Evolutionary conservation across 2,329 filamentous ascomycete species (phyloP), one percentile per base, ranked within the genome.

Genomic region (Aspergillus quadrilineatus): DNA sequence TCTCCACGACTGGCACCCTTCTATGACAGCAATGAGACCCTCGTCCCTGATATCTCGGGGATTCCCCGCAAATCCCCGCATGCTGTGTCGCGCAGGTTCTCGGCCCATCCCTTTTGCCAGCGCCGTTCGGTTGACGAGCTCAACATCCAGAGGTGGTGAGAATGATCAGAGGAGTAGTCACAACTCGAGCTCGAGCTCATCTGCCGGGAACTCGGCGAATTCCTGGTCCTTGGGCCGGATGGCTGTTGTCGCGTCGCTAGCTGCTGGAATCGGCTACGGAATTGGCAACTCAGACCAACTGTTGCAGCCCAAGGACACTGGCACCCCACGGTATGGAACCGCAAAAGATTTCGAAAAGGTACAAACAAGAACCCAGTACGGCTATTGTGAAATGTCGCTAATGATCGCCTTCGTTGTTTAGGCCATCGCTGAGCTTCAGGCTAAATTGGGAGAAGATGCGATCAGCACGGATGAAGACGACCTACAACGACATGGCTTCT

Each of bases 391-490:
- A 14, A 36, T 55, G 47, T 36, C 28, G 42, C 46, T 54, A 22
- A 54, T 28, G n/a, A 28, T 22, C 32, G 26, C n/a, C 47, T 46
- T 49, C 14, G 30, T 39, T 60, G n/a, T 60, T 26, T 55, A 84
- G 80, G 84, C 84, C 5, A 82, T 86, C 58, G 65, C 70, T 0
- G 83, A 87, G 65, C 73, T 88, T 14, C 76, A 78, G 52, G 59
- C 63, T 0, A 63, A 73, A 9, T 70, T 88, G 4, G 85, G 85
- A 22, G 76, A 84, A 39, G 85, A 87, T 51, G 71, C 79, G 1
- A 82, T 90, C 48, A 86, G 79, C 64, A 84, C 82, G 10, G 86
- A 90, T 64, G 77, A 83, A 43, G 85, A 87, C 42, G 85, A 86
- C 44, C 73, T 89, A 2, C 80, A 84, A 17, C 73, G 77, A 45